Base-by-base conservation (phyloP, 345 rosid genomes). In the Punica granatum region DNA sequence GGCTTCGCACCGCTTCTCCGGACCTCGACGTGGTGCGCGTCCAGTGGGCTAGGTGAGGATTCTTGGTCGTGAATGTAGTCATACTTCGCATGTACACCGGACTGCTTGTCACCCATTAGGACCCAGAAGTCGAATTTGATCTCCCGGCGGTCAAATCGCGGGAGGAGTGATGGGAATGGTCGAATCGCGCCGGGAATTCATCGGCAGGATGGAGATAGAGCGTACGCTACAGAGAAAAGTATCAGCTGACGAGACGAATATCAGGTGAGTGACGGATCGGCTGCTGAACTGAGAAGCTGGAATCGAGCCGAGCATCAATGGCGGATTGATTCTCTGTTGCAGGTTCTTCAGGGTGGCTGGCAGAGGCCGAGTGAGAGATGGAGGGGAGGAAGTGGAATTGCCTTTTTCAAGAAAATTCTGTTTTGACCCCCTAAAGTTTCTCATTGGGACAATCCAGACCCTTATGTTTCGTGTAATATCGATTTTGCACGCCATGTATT, bases 21-120 rank as follows among this genome's bases (percentile, higher is more conserved):
- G 44, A 86, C 81, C 46, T 77, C 41, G 65, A 92, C 77, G 73
- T 81, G 88, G 77, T 90, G 93, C 62, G 67, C 65, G 58, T 89
- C 96, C 46, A 82, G 69, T 26, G 81, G 85, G 72, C 77, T 81
- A 68, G 70, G 28, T 48, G 76, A 78, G 81, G 76, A 60, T 66
- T 84, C 75, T 28, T 68, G 41, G 41, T 86, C 90, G 28, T 70
- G 82, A 1, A 69, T 7, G 74, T 89, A 89, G 42, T 49, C 70
- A 65, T 79, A 85, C 69, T 79, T 83, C 63, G 74, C 70, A 65
- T 77, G 63, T n/a, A 58, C 74, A 43, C 84, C 58, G 28, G 81
- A 71, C 60, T 68, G 73, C 42, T 65, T 82, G 18, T 30, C 61
- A 15, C 61, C 61, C 58, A 51, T 51, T 9, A 15, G 14, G 19